Evolutionary conservation across 805 yeast species (phyloP), one percentile per base, ranked within the genome.

Genomic region (Starmerella vitae): DNA sequence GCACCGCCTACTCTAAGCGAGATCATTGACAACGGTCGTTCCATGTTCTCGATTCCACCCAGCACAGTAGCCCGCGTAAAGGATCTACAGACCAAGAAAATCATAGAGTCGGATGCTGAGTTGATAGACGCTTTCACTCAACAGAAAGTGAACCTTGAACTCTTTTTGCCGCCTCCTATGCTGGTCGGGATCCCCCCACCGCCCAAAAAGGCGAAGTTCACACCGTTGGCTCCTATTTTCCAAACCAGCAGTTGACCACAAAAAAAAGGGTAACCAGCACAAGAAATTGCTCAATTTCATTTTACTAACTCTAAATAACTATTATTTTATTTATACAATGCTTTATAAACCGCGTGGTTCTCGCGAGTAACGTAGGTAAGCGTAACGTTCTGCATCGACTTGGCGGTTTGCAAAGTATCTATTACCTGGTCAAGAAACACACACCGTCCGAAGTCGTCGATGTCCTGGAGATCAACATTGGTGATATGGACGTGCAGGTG

Each of bases 401-500:
- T 57, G n/a, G n/a, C n/a, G 39, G 67, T 60, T 25, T 63, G 59
- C 43, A 91, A 61, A 42, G 75, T 76, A 25, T 81, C 93, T 39
- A 91, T 77, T 1, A 85, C 70, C 44, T 82, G 93, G 42, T 82
- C 93, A 32, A 91, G 59, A 20, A 85, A 60, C 17, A 83, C 66
- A 1, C 96, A 94, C 51, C 79, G 80, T 2, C 97, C 97, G 59
- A 51, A 81, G 68, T 34, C 93, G 74, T 47, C 70, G 34, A 12
- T n/a, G 68, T 33, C 84, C 75, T 39, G 73, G 49, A 81, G 81
- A 15, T 60, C 66, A 5, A 80, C 66, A 51, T 81, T 78, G 15
- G 84, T 94, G 14, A 83, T 77, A 57, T 91, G 98, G 14, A 91
- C 70, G 56, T 91, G 98, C 65, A 91, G 78, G 54, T 91, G 97